These are phyloP conservation scores for Cytospora leucostoma DNA, from an alignment of 2,329 filamentous ascomycete species.

Conservation along the genomic window DNA sequence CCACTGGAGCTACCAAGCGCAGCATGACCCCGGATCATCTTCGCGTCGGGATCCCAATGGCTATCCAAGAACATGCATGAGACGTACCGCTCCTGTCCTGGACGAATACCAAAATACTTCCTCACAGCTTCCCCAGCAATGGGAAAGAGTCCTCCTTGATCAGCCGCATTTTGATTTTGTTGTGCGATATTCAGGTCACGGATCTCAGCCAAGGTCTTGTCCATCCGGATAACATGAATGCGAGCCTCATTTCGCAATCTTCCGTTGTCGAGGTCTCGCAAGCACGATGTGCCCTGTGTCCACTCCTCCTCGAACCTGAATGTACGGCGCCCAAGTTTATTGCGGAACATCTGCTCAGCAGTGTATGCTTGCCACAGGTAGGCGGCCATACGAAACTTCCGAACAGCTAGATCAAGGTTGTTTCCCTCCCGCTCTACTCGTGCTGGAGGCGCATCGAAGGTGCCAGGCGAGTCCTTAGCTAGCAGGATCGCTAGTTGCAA, in stretches of 20 bases:
- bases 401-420: conserved; percentile 73
- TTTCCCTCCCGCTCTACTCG: conserved; percentile 80
- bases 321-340: conserved; percentile 79
- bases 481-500: conserved; percentile 87
- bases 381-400: conserved; percentile 91
- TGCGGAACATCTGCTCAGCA: conserved; percentile 91
- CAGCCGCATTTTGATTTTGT: conserved; percentile 69
- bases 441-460: conserved; percentile 79
- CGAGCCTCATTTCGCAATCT: conserved; percentile 89
- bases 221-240: conserved; percentile 79
- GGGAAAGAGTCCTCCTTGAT: conserved; percentile 72
- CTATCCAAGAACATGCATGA: conserved; percentile 84
- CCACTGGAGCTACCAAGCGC: conserved; percentile 75
- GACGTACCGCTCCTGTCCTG: conserved; percentile 84
- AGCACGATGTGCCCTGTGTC: conserved; percentile 79
- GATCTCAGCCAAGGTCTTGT: conserved; percentile 84
- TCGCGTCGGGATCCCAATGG: conserved; percentile 76
- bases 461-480: conserved; percentile 83
- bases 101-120: conserved; percentile 71
- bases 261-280: conserved; percentile 68
- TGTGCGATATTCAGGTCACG: conserved; percentile 76
- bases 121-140: conserved; percentile 79
- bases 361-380: conserved; percentile 98
- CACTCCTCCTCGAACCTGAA: conserved; percentile 96
- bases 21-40: conserved; percentile 77